Evolutionary conservation across 2,329 filamentous ascomycete genomes (phyloP).

Genomic region (Fusarium sp.): DNA sequence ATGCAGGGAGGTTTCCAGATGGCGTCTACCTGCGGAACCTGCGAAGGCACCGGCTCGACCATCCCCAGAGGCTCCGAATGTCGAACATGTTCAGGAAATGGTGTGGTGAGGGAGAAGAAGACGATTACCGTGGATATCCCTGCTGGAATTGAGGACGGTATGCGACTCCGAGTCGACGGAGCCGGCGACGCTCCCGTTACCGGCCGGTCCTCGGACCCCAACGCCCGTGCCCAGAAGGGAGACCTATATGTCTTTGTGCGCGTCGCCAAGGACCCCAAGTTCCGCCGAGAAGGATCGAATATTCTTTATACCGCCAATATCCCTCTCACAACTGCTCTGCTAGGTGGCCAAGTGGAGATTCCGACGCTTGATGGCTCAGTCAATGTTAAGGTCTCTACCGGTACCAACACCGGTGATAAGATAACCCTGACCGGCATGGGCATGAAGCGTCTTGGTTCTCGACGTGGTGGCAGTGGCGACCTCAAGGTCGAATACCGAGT

Average conservation of each 20-base stretch:
- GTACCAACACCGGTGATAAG: conserved; percentile 91
- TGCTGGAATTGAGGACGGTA: conserved; percentile 94
- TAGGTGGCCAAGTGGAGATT: conserved; percentile 89
- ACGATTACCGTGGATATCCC: conserved; percentile 92
- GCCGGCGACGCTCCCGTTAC: conserved; percentile 89
- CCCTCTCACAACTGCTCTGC: conserved; percentile 89
- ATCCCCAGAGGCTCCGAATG: conserved; percentile 87
- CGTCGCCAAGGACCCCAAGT: conserved; percentile 90
- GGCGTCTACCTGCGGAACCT: conserved; percentile 86
- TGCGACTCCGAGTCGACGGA: conserved; percentile 85
- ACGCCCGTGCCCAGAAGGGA: conserved; percentile 75
- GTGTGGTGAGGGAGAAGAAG: conserved; percentile 84
- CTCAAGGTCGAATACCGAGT: conserved; percentile 95
- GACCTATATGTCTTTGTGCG: conserved; percentile 93
- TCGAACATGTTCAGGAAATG: conserved; percentile 80
- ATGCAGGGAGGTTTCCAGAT: conserved; percentile 97
- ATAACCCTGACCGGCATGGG: conserved; percentile 91
- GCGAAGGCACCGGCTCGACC: conserved; percentile 80
- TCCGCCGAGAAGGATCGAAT: conserved; percentile 87
- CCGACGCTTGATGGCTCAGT: conserved; percentile 92
- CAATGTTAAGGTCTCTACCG: conserved; percentile 89
- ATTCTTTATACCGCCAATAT: conserved; percentile 93
- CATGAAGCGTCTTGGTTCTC: conserved; percentile 84
- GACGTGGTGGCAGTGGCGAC: conserved; percentile 79
- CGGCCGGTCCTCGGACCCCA: conserved; percentile 72